Evolutionary conservation across 2,329 filamentous ascomycete species (phyloP).

Genomic region (Calonectria montana): DNA sequence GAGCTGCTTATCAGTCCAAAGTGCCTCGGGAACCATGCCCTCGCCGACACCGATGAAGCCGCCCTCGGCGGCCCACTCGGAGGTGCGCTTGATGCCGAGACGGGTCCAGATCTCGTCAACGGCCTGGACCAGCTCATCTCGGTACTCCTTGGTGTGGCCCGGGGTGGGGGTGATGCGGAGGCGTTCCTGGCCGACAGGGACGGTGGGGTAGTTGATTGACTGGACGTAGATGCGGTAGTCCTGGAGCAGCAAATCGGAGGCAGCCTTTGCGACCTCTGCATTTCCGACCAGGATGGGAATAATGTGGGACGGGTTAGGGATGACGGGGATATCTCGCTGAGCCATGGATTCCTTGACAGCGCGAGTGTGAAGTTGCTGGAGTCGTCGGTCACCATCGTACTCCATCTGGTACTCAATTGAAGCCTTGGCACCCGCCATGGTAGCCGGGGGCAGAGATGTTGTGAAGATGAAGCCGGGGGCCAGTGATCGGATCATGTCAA

Average conservation of each 20-base stretch:
- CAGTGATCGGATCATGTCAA: conserved; percentile 93
- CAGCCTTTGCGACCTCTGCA: conserved; percentile 90
- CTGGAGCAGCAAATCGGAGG: conserved; percentile 90
- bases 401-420: conserved; percentile 95
- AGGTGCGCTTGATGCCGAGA: conserved; percentile 91
- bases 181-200: conserved; percentile 96
- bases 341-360: conserved; percentile 89
- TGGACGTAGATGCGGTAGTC: conserved; percentile 97
- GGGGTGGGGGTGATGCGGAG: conserved; percentile 96
- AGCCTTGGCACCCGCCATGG: conserved; percentile 92
- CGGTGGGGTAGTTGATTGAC: conserved; percentile 98
- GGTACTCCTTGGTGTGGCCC: conserved; percentile 86
- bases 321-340: conserved; percentile 89
- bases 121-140: conserved; percentile 85
- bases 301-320: conserved; percentile 97
- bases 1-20: conserved; percentile 93
- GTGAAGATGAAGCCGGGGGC: conserved; percentile 99
- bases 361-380: conserved; percentile 96
- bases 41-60: conserved; percentile 96
- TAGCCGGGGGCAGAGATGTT: conserved; percentile 93
- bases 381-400: conserved; percentile 85
- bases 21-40: conserved; percentile 71
- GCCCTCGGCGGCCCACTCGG: conserved; percentile 89
- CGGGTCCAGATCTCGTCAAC: conserved; percentile 90
- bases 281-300: conserved; percentile 94